Base-by-base conservation (phyloP, 2,329 filamentous ascomycete species). In the Akanthomyces dipterigenus region DNA sequence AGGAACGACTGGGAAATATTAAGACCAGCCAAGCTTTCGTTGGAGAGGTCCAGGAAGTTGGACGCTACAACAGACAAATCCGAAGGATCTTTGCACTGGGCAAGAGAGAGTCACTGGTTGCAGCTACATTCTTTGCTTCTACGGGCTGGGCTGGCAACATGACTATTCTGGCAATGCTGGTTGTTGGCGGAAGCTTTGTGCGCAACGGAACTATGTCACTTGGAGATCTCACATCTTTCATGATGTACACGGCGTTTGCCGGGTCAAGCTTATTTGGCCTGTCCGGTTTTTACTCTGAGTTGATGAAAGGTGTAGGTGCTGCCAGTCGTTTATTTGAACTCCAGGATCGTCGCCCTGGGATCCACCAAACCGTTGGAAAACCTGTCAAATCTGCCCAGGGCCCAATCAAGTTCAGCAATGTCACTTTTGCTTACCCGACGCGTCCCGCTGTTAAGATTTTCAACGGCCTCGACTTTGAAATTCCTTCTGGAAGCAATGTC, bases 231-330 rank as follows among this genome's bases (percentile, higher is more conserved):
- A 96, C 95, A 1, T 96, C 92, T 0, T 99, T 99, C 76, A 84
- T 99, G 78, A 98, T 99, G 93, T 99, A 98, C 75, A 96, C 93
- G 3, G 93, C 91, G 3, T 98, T 87, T 73, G 85, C 86, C 7
- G 86, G 86, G 3, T 95, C 90, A 54, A 96, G 91, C 75, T 84
- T 99, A 65, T 96, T 98, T 67, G 95, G 95, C 4, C 80, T 99
- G 1, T 96, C 92, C 4, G 91, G 90, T 61, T 99, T 99, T 77
- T 99, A 97, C 75, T 96, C 93, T 0, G 95, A 99, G 72, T 82
- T 99, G 64, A 99, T 99, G 95, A 99, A 99, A 75, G 96, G 96
- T 46, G 93, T 96, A 4, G 95, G 96, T 69, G 95, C 95, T 46
- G 95, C 95, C n/a, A 96, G 89, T 70, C 89, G 95, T 63, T 81